phyloP scores from a whole-genome alignment of 176 grass and related monocot genomes.

The Oryza brachyantha region DNA sequence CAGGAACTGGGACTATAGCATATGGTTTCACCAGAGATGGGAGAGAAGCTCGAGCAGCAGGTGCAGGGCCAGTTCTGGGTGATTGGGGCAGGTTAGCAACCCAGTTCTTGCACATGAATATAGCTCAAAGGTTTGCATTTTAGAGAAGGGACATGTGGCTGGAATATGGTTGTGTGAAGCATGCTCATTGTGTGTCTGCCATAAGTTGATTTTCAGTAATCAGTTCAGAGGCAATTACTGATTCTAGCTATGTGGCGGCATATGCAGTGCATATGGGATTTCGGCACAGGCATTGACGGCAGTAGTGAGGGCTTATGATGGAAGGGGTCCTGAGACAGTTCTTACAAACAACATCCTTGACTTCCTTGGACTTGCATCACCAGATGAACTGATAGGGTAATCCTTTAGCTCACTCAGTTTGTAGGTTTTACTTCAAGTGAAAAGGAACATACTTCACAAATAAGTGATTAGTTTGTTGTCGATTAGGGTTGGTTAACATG shows the following conservation, averaged over 20 bases:
- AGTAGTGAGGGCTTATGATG: slow-evolving; percentile 70
- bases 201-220: not conserved
- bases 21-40: slow-evolving; percentile 68
- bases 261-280: slow-evolving; percentile 74
- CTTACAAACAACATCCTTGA: slow-evolving; percentile 67
- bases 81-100: slow-evolving; percentile 72
- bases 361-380: slow-evolving; percentile 49
- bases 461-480: not conserved
- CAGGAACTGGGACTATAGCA: slow-evolving; percentile 72
- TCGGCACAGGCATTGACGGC: slow-evolving; percentile 80
- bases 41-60: slow-evolving; percentile 72
- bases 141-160: too few species aligned
- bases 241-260: not conserved
- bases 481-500: not conserved
- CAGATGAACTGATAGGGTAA: slow-evolving; percentile 78
- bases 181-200: not conserved
- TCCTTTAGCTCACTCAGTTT: not conserved
- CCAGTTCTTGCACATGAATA: not conserved
- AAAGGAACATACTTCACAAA: slow-evolving; percentile 2
- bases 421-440: not conserved
- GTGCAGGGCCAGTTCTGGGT: slow-evolving; percentile 71
- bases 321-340: slow-evolving; percentile 58
- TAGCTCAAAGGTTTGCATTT: not conserved
- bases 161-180: not conserved
- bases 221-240: not conserved